phyloP scores from a whole-genome alignment of 1,139 yeast genomes.

The Yamadazyma epiphylla region DNA sequence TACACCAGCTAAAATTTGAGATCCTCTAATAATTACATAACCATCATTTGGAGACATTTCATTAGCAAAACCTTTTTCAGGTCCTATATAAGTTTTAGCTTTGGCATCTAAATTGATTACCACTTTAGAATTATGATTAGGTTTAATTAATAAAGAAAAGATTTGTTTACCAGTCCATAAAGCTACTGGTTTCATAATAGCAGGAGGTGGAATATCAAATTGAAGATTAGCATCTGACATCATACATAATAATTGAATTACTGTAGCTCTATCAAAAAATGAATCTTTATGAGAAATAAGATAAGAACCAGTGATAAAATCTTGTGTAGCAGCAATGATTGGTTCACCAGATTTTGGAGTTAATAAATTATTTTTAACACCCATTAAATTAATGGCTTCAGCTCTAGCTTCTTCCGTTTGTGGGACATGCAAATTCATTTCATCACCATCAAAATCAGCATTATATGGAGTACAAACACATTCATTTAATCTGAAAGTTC shows the following conservation, averaged over 20 bases:
- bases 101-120: conserved; percentile 91
- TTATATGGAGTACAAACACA: conserved; percentile 99
- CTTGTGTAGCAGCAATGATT: conserved; percentile 98
- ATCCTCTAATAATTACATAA: conserved; percentile 83
- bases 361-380: conserved; percentile 88
- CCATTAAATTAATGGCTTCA: conserved; percentile 96
- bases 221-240: conserved; percentile 91
- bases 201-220: conserved; percentile 93
- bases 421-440: conserved; percentile 98
- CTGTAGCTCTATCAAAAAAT: conserved; percentile 82
- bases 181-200: conserved; percentile 82
- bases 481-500: conserved; percentile 94
- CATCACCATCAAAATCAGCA: conserved; percentile 99
- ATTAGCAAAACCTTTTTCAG: conserved; percentile 59
- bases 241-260: conserved; percentile 83
- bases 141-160: conserved; percentile 80
- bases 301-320: conserved; percentile 95
- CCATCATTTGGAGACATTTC: conserved; percentile 99
- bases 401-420: conserved; percentile 99
- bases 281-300: conserved; percentile 90
- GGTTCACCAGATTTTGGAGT: conserved; percentile 99
- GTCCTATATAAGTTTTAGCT: conserved; percentile 82
- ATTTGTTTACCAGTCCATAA: conserved; percentile 98
- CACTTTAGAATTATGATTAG: conserved; percentile 72
- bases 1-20: conserved; percentile 84